phyloP scores from a whole-genome alignment of 805 yeast species.

The Hanseniaspora jakobsenii region DNA sequence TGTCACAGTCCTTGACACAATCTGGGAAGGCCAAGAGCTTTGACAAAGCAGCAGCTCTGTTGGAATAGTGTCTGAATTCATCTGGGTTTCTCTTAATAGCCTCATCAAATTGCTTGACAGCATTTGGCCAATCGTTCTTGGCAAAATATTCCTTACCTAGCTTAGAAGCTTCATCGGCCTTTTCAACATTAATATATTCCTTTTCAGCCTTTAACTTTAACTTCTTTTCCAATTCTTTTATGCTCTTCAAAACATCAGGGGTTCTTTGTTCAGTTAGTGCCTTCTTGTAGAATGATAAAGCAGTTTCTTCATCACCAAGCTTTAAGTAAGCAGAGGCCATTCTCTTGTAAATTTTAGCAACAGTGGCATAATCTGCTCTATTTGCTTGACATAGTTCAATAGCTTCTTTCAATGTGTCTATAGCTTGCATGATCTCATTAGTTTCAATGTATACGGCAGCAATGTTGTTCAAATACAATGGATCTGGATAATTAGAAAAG shows the following conservation, averaged over 20 bases:
- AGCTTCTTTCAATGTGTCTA: conserved; percentile 68
- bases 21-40: conserved; percentile 96
- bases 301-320: conserved; percentile 55
- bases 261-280: conserved; percentile 95
- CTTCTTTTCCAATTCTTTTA: conserved; percentile 78
- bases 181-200: conserved; percentile 73
- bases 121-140: conserved; percentile 91
- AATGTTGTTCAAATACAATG: conserved; percentile 87
- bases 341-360: conserved; percentile 89
- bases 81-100: conserved; percentile 95
- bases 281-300: conserved; percentile 71
- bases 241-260: conserved; percentile 78
- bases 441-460: conserved; percentile 97
- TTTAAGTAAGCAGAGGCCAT: conserved; percentile 75
- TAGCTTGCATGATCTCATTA: conserved; percentile 79
- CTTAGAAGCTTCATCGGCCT: conserved; percentile 90
- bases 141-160: conserved; percentile 82
- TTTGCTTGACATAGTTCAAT: conserved; percentile 78
- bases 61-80: conserved; percentile 92
- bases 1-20: conserved; percentile 82
- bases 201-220: conserved; percentile 66
- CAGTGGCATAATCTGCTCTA: conserved; percentile 81
- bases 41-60: conserved; percentile 94
- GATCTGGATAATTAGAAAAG: conserved; percentile 67
- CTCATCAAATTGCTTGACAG: conserved; percentile 88